A percentile compares a stretch with the other conserved stretches of the same genome.
Evolutionary conservation across 2,329 filamentous ascomycete genomes (phyloP).

Genomic region (Fusarium nisikadoi): DNA sequence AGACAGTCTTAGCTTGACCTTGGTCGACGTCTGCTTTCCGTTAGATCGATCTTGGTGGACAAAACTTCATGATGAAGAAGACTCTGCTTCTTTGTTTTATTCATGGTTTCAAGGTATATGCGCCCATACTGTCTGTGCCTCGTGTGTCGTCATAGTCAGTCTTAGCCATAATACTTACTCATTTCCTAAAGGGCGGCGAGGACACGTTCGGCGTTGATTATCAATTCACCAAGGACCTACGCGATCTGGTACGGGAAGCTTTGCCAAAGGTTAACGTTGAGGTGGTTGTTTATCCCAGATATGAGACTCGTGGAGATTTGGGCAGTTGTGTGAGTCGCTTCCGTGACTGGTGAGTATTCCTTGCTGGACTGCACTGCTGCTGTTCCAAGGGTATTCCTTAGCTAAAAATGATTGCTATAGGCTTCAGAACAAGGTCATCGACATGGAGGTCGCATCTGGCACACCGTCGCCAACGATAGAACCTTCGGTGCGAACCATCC

Average conservation of each 20-base stretch:
- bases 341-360: conserved; percentile 73
- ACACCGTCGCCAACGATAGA: conserved; percentile 88
- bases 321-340: conserved; percentile 76
- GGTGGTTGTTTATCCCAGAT: conserved; percentile 79
- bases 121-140: not conserved
- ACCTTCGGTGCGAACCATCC: conserved; percentile 82
- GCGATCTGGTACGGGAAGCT: conserved; percentile 69
- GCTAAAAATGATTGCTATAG: conserved; percentile 52
- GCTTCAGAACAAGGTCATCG: conserved; percentile 92
- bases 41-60: conserved; percentile 10
- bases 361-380: not conserved
- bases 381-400: not conserved
- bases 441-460: conserved; percentile 84
- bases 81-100: conserved; percentile 85
- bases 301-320: conserved; percentile 83
- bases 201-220: conserved; percentile 76
- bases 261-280: conserved; percentile 76
- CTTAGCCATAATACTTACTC: conserved; percentile 18
- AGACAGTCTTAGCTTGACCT: not conserved
- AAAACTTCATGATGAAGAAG: conserved; percentile 65
- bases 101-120: conserved; percentile 82
- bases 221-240: conserved; percentile 77
- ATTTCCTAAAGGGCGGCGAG: conserved; percentile 71
- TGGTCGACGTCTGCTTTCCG: not conserved
- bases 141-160: conserved; percentile 10